Evolutionary conservation across 2,329 filamentous ascomycete species (phyloP), one percentile per base, ranked within the genome.

Genomic region (Teratosphaeria epicoccoides): DNA sequence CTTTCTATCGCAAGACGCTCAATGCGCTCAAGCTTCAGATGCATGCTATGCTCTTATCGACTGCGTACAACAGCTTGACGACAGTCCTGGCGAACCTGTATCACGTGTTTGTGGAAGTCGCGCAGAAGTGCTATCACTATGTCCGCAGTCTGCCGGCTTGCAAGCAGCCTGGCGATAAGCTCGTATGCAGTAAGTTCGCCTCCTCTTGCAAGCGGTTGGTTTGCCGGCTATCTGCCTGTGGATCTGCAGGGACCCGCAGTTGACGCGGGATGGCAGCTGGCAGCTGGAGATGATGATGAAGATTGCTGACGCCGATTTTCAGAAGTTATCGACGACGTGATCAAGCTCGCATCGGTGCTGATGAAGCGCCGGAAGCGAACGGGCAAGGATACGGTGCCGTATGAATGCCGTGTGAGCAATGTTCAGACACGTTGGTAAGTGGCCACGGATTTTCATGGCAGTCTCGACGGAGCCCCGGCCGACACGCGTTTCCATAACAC

Each of bases 11-110:
- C 47, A 96, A 93, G 70, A 77, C 87, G 12, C 72, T 95, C 43
- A 73, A 73, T 62, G 72, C 82, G 3, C 88, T 97, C 73, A 90
- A 89, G 66, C 82, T 93, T 49, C 88, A 95, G 65, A 83, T 89
- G 49, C 86, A 93, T 61, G 74, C 81, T 47, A 90, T 94, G 82
- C 86, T 88, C 66, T 84, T 87, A 61, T 88, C 94, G 66, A 87
- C 86, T 4, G 70, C 76, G 3, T 83, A 91, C 72, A 97, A 97
- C 70, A 79, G 82, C 3, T 65, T 78, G 6, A 59, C 66, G 3
- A 87, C 83, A 0, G 85, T 93, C 11, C 73, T 91, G 4, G 68
- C 71, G n/a, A 95, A 93, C 59, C 72, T 96, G 3, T 80, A 84
- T 61, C 76, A 77, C n/a, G 82, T 82, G 26, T 91, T 96, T 61